Percentiles rank a stretch among this genome's conserved stretches.
These are phyloP conservation scores for Arthrobotrys sinensis DNA, from an alignment of 2,329 filamentous ascomycete genomes.

Conservation along the genomic window DNA sequence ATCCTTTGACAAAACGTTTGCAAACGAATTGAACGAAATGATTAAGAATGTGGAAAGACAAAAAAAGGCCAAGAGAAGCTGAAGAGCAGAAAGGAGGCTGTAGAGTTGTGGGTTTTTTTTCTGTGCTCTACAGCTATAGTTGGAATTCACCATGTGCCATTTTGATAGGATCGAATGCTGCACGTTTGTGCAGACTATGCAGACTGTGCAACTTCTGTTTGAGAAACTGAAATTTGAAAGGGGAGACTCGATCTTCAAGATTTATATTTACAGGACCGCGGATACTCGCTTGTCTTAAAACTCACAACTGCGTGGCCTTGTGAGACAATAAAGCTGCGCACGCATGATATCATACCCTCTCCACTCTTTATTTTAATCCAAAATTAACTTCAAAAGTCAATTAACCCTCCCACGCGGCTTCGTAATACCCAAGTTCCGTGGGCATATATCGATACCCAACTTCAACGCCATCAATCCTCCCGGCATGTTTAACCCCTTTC, in stretches of 20 bases:
- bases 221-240: slow-evolving; percentile 5
- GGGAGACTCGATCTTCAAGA: slow-evolving; percentile 13
- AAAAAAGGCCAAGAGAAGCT: background rate
- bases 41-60: background rate
- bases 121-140: too few species aligned
- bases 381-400: background rate
- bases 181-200: background rate
- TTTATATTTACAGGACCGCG: slow-evolving; percentile 31
- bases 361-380: slow-evolving; percentile 1
- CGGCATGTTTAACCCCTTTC: slow-evolving; percentile 44
- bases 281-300: slow-evolving; percentile 27
- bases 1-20: slow-evolving; percentile 15
- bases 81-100: slow-evolving; percentile 4
- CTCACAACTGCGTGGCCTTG: slow-evolving; percentile 8
- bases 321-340: background rate
- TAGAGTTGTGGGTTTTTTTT: too few species aligned
- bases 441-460: slow-evolving; percentile 56
- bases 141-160: too few species aligned
- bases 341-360: slow-evolving; percentile 26
- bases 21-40: background rate
- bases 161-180: too few species aligned
- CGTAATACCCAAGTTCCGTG: slow-evolving; percentile 39
- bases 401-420: slow-evolving; percentile 31
- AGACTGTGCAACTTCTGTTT: background rate
- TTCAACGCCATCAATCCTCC: slow-evolving; percentile 34